Percentiles rank a stretch among this genome's conserved stretches.
These are phyloP conservation scores for Sicyos baderoa DNA, from an alignment of 306 rosid species.

Conservation along the genomic window DNA sequence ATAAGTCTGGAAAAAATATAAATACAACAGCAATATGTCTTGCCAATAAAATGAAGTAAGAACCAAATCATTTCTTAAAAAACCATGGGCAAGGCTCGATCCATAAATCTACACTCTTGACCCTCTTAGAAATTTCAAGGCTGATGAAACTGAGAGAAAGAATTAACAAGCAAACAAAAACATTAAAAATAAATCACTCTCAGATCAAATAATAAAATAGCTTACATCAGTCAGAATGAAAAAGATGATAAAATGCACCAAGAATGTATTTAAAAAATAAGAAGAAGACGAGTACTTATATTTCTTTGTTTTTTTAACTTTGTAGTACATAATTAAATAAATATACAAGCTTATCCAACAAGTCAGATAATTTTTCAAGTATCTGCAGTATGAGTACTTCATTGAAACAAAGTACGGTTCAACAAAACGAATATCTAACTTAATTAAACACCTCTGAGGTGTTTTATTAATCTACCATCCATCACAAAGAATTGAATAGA, in stretches of 20 bases:
- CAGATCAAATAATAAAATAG: background rate
- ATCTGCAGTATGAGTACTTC: no score
- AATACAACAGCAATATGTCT: background rate
- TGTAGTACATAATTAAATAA: no score
- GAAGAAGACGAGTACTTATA: no score
- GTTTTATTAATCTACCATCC: slow-evolving; percentile 7
- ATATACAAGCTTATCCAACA: no score
- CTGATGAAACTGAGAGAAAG: background rate
- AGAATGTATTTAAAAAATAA: no score
- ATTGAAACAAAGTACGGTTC: no score
- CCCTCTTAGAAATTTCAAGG: background rate
- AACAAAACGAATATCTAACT: no score
- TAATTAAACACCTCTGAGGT: background rate
- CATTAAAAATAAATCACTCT: background rate
- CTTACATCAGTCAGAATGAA: background rate
- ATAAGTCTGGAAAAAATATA: background rate
- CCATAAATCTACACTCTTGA: background rate
- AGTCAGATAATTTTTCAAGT: no score
- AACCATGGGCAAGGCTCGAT: background rate
- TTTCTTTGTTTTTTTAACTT: no score
- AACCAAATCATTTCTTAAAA: background rate
- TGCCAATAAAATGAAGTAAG: background rate
- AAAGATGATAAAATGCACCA: background rate
- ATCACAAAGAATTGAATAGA: background rate
- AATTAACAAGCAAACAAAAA: background rate